Evolutionary conservation across 2,329 filamentous ascomycete species (phyloP), one percentile per base, ranked within the genome.

Genomic region (Colletotrichum sp.): DNA sequence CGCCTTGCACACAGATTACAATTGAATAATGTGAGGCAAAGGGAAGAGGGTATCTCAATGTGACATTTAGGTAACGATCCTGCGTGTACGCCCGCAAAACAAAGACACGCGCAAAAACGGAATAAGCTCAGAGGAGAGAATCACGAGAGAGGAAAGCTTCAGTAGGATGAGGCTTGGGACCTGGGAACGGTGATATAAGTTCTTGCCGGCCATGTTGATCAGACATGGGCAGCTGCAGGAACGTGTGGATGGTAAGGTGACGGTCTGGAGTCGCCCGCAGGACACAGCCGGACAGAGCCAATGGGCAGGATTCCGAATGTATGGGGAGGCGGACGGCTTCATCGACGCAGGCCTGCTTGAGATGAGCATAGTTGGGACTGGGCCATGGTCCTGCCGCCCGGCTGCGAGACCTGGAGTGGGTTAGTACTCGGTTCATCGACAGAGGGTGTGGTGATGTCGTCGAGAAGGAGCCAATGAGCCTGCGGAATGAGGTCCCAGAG

Each of bases 361-460:
- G 30, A 6, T 32, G 52, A 71, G 48, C 43, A 56, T 34, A 55
- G 36, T 18, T 32, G 72, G 61, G 52, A 36, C 60, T 39, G 64
- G 66, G 36, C 48, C 60, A 60, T 64, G n/a, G 60, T n/a, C 22
- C 70, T 75, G 74, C 65, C 71, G 74, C 71, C 64, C 52, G 52
- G n/a, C 58, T 65, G 16, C 16, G 68, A 43, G 43, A 48, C 39
- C 36, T 32, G 28, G 52, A 56, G 68, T 60, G 18, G n/a, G 43
- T 22, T 48, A 48, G 43, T 48, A 48, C 22, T 48, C 43, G 8
- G 3, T 55, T 28, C 58, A n/a, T 71, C 36, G 69, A 28, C 69
- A 67, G 62, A 76, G 70, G 71, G 71, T 76, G 74, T 70, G 65
- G 48, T 76, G 74, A 74, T 76, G 74, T 66, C 30, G 22, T 28